Evolutionary conservation across 2,329 filamentous ascomycete species (phyloP).

Genomic region (Arachnopeziza araneosa): DNA sequence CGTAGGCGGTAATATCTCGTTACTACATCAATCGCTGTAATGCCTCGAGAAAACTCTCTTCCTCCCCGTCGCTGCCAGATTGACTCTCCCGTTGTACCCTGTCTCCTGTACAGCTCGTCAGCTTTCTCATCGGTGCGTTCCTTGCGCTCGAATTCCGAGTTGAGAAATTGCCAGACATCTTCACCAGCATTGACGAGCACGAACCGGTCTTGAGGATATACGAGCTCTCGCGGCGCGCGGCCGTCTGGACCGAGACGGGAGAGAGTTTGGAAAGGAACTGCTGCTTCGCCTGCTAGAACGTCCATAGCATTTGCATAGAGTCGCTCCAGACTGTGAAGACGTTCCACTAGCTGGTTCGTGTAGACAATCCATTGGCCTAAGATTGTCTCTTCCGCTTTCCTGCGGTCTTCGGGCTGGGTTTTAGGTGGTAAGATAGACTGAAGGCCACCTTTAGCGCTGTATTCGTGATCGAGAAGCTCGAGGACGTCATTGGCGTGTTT

Average conservation of each 20-base stretch:
- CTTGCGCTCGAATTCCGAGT: constrained; percentile 37
- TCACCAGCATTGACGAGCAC: constrained; percentile 50
- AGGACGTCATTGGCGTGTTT: constrained; percentile 55
- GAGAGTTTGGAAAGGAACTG: constrained; percentile 46
- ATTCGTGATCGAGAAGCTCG: constrained; percentile 55
- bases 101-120: constrained; percentile 32
- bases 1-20: constrained; percentile 50
- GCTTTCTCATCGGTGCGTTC: constrained; percentile 34
- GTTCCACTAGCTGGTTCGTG: constrained; percentile 46
- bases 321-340: constrained; percentile 53
- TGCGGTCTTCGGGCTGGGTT: constrained; percentile 33
- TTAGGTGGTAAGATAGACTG: constrained; percentile 47
- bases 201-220: constrained; percentile 50
- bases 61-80: constrained; percentile 15
- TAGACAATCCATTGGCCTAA: constrained; percentile 53
- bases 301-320: constrained; percentile 46
- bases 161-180: constrained; percentile 43
- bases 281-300: constrained; percentile 43
- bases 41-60: constrained; percentile 30
- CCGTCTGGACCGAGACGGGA: constrained; percentile 48
- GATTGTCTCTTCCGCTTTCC: constrained; percentile 44
- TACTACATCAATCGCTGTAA: constrained; percentile 43
- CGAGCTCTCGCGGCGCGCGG: constrained; percentile 42
- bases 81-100: constrained; percentile 39
- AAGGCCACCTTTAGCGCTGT: constrained; percentile 48